These are phyloP conservation scores for Sarocladium brachiariae DNA, from an alignment of 2,329 filamentous ascomycete species.

Conservation along the genomic window DNA sequence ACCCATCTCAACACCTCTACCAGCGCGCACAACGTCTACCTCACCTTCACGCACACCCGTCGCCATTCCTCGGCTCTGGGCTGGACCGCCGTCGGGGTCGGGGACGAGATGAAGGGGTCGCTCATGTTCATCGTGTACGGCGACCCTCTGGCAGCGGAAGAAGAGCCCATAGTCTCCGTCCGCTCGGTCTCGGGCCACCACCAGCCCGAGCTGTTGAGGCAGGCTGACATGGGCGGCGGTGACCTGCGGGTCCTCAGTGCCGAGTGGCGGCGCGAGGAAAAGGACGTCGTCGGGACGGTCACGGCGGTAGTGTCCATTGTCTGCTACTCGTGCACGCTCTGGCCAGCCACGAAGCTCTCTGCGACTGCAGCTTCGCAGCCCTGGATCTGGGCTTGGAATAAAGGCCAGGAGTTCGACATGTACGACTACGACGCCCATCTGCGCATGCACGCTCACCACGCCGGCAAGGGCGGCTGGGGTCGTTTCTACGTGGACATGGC, in stretches of 20 bases:
- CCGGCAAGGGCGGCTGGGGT: constrained; percentile 14
- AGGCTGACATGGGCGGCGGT: neutral
- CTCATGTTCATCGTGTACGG: constrained; percentile 19
- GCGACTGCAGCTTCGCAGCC: constrained; percentile 16
- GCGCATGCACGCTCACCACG: constrained; percentile 12
- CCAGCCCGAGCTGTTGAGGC: constrained; percentile 9
- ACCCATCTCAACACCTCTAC: constrained; percentile 15
- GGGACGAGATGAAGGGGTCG: constrained; percentile 14
- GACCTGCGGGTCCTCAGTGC: constrained; percentile 13
- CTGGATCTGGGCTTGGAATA: constrained; percentile 21
- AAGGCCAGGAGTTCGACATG: constrained; percentile 15
- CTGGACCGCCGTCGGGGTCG: constrained; percentile 16
- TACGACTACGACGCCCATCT: constrained; percentile 13
- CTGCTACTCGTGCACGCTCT: constrained; percentile 19
- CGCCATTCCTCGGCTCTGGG: constrained; percentile 7
- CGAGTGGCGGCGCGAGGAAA: constrained; percentile 10
- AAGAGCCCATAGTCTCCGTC: constrained; percentile 13
- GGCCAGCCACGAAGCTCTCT: constrained; percentile 14
- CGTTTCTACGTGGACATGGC: constrained; percentile 16
- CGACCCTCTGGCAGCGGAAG: constrained; percentile 11
- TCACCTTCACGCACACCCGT: constrained; percentile 12
- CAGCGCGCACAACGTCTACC: constrained; percentile 14
- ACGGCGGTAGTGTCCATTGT: constrained; percentile 14
- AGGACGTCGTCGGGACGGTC: neutral
- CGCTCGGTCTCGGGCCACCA: constrained; percentile 13